Base-by-base conservation (phyloP, 345 rosid species). In the Xanthoceras sorbifolium region DNA sequence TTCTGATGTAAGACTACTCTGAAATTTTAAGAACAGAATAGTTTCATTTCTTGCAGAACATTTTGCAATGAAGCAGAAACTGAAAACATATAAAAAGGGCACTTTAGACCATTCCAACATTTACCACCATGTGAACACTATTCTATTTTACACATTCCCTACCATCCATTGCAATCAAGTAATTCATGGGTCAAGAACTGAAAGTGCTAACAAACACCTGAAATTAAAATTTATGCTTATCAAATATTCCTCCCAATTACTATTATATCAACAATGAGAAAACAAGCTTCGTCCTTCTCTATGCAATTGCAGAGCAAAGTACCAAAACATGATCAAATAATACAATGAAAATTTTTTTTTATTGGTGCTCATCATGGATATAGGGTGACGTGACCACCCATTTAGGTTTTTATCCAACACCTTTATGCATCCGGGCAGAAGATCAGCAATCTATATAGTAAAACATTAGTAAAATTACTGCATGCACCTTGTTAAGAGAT, bases 401-500 rank as follows among this genome's bases (percentile, higher is more conserved):
- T 40, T 11, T 62, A 73, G 25, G 38, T 28, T 42, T 26, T 25
- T 73, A 8, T 0, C 12, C 23, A 28, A 38, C 42, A 62, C 11
- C 44, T 44, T n/a, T 17, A 25, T 57, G 40, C 76, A 73, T 40
- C 65, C 6, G 20, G 34, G 23, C 7, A 3, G 0, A 0, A 55
- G 23, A 10, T 54, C 50, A 72, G 75, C 70, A 46, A 1, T 10
- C 32, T 17, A 17, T 31, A 6, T 59, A 18, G 50, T 34, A 76
- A 60, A 60, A 55, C 52, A 29, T n/a, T 68, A 44, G 44, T 75
- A 42, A 75, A 67, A 73, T 9, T 57, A 67, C 59, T 71, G 63
- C 32, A 60, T 50, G 52, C 86, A 96, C 99, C 99, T 92, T 46
- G 93, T 76, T 68, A 96, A 85, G 77, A 92, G 92, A 65, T 92